Conservation (phyloP, 805 yeast species). For the Candida taoyuanica region DNA sequence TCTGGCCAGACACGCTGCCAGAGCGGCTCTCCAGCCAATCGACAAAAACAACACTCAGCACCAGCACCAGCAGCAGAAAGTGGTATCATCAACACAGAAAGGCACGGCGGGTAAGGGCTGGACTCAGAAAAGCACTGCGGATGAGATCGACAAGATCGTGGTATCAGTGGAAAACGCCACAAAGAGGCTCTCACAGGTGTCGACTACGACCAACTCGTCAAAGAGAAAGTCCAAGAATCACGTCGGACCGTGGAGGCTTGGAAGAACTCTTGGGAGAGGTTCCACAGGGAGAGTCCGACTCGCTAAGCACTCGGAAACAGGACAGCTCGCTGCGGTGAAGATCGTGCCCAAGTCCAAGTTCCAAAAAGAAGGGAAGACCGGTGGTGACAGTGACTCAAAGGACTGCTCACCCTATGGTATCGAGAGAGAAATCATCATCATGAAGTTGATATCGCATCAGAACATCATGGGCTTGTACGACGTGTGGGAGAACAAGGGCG, state of each 20-base stretch:
- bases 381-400: constrained; percentile 35
- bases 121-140: constrained; percentile 4
- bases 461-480: constrained; percentile 76
- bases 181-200: constrained; percentile 26
- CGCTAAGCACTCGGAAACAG: constrained; percentile 81
- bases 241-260: constrained; percentile 95
- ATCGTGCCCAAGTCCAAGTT: constrained; percentile 85
- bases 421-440: constrained; percentile 79
- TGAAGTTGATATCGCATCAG: constrained; percentile 75
- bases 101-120: not conserved
- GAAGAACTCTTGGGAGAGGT: constrained; percentile 94
- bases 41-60: not conserved
- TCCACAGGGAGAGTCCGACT: constrained; percentile 92
- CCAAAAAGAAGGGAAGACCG: constrained; percentile 35
- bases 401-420: constrained; percentile 76
- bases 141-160: constrained; percentile 27
- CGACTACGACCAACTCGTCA: constrained; percentile 28
- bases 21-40: constrained; percentile 11
- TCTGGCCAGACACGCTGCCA: constrained; percentile 27
- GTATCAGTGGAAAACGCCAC: constrained; percentile 30
- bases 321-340: constrained; percentile 92
- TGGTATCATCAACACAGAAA: constrained; percentile 13
- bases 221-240: constrained; percentile 29
- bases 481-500: constrained; percentile 84
- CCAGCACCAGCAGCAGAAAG: not conserved